Conservation (phyloP, 2,329 filamentous ascomycete species). For the Curvularia eragrostidis region DNA sequence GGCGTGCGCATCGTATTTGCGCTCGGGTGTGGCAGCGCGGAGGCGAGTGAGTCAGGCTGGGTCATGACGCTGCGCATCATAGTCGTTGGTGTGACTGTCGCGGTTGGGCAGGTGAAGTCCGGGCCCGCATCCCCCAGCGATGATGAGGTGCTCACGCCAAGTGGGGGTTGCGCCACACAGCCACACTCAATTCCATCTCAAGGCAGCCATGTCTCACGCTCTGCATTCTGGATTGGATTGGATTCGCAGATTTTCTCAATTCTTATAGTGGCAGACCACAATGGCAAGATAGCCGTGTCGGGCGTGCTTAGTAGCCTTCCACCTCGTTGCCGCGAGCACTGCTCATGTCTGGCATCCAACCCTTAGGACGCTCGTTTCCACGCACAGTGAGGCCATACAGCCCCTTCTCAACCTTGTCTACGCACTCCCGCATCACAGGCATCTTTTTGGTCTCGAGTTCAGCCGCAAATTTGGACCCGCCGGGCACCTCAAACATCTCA, state of each 20-base stretch:
- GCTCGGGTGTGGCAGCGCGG: slow-evolving; percentile 31
- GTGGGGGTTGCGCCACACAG: slow-evolving; percentile 21
- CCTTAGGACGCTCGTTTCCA: slow-evolving; percentile 85
- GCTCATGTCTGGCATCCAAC: slow-evolving; percentile 84
- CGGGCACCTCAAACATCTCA: slow-evolving; percentile 71
- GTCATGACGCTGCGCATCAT: slow-evolving; percentile 31
- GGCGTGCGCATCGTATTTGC: slow-evolving; percentile 36
- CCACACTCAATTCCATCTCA: slow-evolving; percentile 13
- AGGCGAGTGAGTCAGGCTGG: slow-evolving; percentile 28
- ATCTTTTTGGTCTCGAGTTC: slow-evolving; percentile 77
- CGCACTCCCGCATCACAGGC: slow-evolving; percentile 83
- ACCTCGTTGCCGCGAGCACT: slow-evolving; percentile 51
- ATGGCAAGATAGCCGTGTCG: neutral
- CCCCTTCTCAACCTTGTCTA: slow-evolving; percentile 91
- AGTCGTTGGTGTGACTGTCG: slow-evolving; percentile 19
- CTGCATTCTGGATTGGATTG: neutral
- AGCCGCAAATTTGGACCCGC: slow-evolving; percentile 61
- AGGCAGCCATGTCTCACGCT: neutral
- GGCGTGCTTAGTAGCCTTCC: slow-evolving; percentile 45
- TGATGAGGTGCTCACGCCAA: slow-evolving; percentile 27
- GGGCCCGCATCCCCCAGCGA: slow-evolving; percentile 19
- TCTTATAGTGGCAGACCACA: neutral
- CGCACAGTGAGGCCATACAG: slow-evolving; percentile 88
- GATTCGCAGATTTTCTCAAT: neutral
- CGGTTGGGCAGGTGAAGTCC: slow-evolving; percentile 26